A percentile compares a stretch with the other conserved stretches of the same genome.
Evolutionary conservation across 495 filamentous ascomycete species (phyloP).

Genomic region (Ramalina peruviana): DNA sequence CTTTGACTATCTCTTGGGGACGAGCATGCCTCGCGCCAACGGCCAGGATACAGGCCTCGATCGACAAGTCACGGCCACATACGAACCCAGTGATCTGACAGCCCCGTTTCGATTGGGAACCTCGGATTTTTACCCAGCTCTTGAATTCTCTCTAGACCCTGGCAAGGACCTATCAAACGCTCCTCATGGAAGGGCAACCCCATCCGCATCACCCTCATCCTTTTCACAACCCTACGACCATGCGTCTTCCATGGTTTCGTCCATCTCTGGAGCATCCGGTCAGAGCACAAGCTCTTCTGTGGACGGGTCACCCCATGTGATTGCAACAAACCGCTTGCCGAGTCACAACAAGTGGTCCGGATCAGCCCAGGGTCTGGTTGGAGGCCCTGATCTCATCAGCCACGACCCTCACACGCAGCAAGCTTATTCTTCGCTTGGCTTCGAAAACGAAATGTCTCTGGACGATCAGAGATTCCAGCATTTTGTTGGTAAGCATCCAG

Average conservation of each 20-base stretch:
- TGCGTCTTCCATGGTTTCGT: constrained; percentile 45
- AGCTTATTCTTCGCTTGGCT: constrained; percentile 26
- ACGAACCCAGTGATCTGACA: no score
- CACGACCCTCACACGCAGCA: constrained; percentile 39
- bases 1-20: no score
- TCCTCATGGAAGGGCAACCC: constrained; percentile 5
- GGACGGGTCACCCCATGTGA: constrained; percentile 67
- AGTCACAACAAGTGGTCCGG: constrained; percentile 47
- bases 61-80: no score
- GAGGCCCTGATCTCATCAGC: constrained; percentile 54
- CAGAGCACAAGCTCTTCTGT: constrained; percentile 63
- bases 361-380: constrained; percentile 45
- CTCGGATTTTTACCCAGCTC: constrained; percentile 4
- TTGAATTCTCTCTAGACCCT: constrained; percentile 2
- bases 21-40: no score
- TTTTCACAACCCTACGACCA: constrained; percentile 25
- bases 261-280: constrained; percentile 58
- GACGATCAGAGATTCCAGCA: constrained; percentile 46
- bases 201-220: constrained; percentile 17
- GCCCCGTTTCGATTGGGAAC: background rate
- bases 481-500: constrained; percentile 70
- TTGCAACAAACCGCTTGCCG: constrained; percentile 41
- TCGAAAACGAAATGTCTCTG: constrained; percentile 40
- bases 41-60: no score
- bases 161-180: constrained; percentile 2